Conservation (phyloP, 2,329 filamentous ascomycete genomes). For the Elsinoe australis region DNA sequence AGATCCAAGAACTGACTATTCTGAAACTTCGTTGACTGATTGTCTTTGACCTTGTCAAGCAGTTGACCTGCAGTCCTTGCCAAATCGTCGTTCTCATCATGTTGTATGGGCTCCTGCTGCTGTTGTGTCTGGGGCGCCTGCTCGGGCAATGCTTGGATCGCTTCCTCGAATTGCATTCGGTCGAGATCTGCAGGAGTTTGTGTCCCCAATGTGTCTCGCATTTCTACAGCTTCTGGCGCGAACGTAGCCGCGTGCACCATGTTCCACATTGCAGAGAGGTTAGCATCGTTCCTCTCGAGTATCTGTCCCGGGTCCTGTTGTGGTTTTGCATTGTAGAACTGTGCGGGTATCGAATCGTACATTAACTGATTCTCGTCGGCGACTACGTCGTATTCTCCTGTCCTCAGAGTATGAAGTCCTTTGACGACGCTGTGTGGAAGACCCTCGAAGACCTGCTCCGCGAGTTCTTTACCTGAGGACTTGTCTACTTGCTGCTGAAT, state of each 20-base stretch:
- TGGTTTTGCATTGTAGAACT: neutral
- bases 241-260: neutral
- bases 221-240: constrained; percentile 9
- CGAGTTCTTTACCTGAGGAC: constrained; percentile 20
- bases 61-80: constrained; percentile 64
- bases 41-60: constrained; percentile 59
- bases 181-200: neutral
- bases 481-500: constrained; percentile 22
- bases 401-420: too few species aligned
- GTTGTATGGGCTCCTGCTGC: constrained; percentile 23
- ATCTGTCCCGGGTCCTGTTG: neutral
- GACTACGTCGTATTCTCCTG: too few species aligned
- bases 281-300: too few species aligned
- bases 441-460: constrained; percentile 10
- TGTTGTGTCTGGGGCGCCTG: constrained; percentile 8
- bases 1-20: constrained; percentile 68
- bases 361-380: too few species aligned
- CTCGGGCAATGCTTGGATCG: neutral
- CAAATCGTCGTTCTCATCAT: constrained; percentile 57
- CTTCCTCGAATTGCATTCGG: neutral
- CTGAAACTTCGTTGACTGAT: constrained; percentile 66
- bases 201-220: neutral
- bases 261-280: neutral
- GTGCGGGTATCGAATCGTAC: too few species aligned
- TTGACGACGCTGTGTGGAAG: too few species aligned